Conservation (phyloP, 768 basidiomycete genomes). For the Suillus variegatus region DNA sequence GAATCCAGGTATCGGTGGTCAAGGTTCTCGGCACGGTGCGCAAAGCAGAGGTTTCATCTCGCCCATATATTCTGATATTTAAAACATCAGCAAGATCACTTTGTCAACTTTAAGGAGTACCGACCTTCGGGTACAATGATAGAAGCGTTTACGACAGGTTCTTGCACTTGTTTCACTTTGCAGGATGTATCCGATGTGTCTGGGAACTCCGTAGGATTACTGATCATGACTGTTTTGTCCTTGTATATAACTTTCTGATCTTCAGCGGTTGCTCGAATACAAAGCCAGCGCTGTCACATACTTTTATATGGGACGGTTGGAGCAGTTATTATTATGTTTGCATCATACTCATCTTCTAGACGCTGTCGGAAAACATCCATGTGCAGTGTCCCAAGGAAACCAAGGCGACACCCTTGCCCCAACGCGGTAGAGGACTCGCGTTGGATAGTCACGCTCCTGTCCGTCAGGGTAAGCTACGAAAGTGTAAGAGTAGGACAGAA, state of each 20-base stretch:
- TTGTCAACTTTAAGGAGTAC: constrained; percentile 7
- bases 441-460: constrained; percentile 87
- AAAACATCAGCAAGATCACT: background rate
- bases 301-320: constrained; percentile 95
- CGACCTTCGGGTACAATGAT: constrained; percentile 93
- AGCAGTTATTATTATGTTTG: constrained; percentile 92
- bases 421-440: constrained; percentile 92
- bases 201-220: constrained; percentile 96
- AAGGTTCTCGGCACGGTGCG: constrained; percentile 79
- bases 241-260: constrained; percentile 65
- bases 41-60: constrained; percentile 92
- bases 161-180: constrained; percentile 77
- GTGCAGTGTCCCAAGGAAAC: constrained; percentile 95
- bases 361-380: constrained; percentile 97
- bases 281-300: constrained; percentile 23
- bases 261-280: background rate
- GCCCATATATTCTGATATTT: constrained; percentile 77
- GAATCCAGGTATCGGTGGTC: constrained; percentile 83
- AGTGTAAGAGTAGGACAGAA: constrained; percentile 12
- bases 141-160: constrained; percentile 90
- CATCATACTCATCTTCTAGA: constrained; percentile 94
- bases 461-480: constrained; percentile 74
- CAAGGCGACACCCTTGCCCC: constrained; percentile 92
- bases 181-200: constrained; percentile 64
- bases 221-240: constrained; percentile 64